Evolutionary conservation across 1,284 basidiomycete genomes (phyloP).

Genomic region (Wolfiporia cocos): DNA sequence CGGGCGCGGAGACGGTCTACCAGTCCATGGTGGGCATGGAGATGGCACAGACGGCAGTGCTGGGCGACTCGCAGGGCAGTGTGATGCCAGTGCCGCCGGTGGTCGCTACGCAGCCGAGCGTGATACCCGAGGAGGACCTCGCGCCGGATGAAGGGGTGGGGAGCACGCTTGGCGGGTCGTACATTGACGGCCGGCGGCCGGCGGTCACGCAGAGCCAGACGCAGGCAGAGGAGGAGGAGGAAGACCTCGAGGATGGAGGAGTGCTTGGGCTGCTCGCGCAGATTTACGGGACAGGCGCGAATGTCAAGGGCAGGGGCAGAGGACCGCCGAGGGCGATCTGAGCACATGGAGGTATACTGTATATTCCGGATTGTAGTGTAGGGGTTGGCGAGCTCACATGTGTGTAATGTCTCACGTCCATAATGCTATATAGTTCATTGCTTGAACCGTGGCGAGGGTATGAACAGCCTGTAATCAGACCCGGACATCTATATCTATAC

Average conservation of each 20-base stretch:
- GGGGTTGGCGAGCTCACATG: too few species aligned
- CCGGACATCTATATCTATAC: too few species aligned
- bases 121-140: conserved; percentile 40
- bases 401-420: not conserved
- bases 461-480: too few species aligned
- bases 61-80: conserved; percentile 70
- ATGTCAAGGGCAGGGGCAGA: conserved; percentile 27
- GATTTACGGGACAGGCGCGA: conserved; percentile 62
- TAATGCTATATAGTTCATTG: not conserved
- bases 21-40: conserved; percentile 33
- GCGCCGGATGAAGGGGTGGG: conserved; percentile 48
- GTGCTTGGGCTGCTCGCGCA: conserved; percentile 72
- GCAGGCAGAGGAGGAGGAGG: conserved; percentile 44
- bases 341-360: too few species aligned
- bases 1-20: conserved; percentile 37
- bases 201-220: conserved; percentile 40
- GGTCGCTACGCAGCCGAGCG: conserved; percentile 12
- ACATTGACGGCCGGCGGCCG: conserved; percentile 46
- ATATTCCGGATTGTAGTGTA: too few species aligned
- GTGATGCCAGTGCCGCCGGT: conserved; percentile 15
- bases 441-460: not conserved
- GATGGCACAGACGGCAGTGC: conserved; percentile 60
- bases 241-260: conserved; percentile 56
- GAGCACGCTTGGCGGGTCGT: conserved; percentile 62
- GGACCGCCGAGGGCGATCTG: conserved; percentile 44